Evolutionary conservation across 768 basidiomycete genomes (phyloP).

Genomic region (Amanita rubescens): DNA sequence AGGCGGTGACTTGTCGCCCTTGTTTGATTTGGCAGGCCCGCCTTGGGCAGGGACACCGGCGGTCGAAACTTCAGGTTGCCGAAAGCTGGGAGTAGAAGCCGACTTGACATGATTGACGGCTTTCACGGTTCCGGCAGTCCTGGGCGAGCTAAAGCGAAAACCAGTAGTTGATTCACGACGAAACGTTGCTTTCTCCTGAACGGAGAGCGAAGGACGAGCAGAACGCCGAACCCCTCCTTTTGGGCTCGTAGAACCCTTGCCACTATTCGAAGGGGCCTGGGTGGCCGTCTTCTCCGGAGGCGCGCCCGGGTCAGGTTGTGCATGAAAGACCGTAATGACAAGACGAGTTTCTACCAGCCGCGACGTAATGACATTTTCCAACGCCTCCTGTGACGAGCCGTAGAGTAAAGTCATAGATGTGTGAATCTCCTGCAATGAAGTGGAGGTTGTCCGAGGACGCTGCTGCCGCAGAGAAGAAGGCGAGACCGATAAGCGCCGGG

Average conservation of each 20-base stretch:
- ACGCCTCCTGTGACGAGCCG: conserved; percentile 57
- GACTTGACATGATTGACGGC: conserved; percentile 17
- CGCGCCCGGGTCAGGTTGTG: conserved; percentile 5
- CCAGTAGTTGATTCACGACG: conserved; percentile 17
- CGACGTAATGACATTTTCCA: conserved; percentile 66
- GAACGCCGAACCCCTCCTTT: conserved; percentile 1
- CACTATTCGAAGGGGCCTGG: conserved; percentile 1
- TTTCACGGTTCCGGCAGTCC: conserved; percentile 6
- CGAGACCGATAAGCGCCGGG: conserved; percentile 8
- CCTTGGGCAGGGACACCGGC: conserved; percentile 3
- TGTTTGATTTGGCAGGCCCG: background rate
- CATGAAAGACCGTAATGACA: conserved; percentile 38
- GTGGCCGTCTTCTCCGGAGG: conserved; percentile 4
- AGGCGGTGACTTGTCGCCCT: background rate
- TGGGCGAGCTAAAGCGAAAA: conserved; percentile 11
- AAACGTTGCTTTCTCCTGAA: conserved; percentile 14
- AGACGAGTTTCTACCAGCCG: conserved; percentile 77
- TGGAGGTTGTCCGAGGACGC: conserved; percentile 9
- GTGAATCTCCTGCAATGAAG: background rate
- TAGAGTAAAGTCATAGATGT: conserved; percentile 30
- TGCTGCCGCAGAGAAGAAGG: conserved; percentile 4
- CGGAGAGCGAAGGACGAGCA: conserved; percentile 13
- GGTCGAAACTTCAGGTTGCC: conserved; percentile 10
- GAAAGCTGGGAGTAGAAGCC: conserved; percentile 16
- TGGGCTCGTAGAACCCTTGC: background rate